Evolutionary conservation across 1,284 basidiomycete genomes (phyloP), one percentile per base, ranked within the genome.

Genomic region (Sporisorium graminicola): DNA sequence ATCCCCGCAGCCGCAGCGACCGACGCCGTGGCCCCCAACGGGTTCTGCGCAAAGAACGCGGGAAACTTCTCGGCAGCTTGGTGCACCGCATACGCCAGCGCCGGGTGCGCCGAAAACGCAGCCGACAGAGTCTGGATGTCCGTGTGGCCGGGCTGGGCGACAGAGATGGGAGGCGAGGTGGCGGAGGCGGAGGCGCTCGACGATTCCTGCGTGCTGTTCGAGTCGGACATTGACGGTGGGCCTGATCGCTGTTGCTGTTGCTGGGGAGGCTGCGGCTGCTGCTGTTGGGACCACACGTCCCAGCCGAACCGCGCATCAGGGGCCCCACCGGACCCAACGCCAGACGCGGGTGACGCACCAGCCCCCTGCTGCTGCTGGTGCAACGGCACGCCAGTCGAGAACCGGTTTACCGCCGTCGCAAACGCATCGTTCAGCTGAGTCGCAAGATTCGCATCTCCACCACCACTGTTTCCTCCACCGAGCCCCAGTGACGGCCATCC

Each of bases 31-130:
- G 73, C 73, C 13, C 66, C 73, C n/a, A 75, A 27, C 8, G 73
- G 73, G n/a, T 75, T 58, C 49, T 75, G 73, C 9, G 73, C 73
- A 22, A 75, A 75, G 50, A 66, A 75, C 2, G 67, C 73, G 3
- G 73, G 73, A 49, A 63, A 75, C 64, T 75, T 75, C 35, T 75
- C 73, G 2, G 73, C 73, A 5, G 73, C 73, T 24, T 75, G 73
- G 22, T 75, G 73, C 14, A 75, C 73, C 7, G 73, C 73, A 22
- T 70, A 75, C 5, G 73, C 73, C 7, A 75, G 24, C 9, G 73
- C 73, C 0, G 73, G 73, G 20, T 75, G 73, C 2, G 73, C 73
- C 26, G 73, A 75, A 10, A 75, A 65, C 7, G 73, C 67, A 0
- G 73, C 73, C 2, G 51, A 57, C 7, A 75, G 60, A 24, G 73